Evolutionary conservation across 495 filamentous ascomycete species (phyloP), one percentile per base, ranked within the genome.

Genomic region (Talaromyces nanjingensis): DNA sequence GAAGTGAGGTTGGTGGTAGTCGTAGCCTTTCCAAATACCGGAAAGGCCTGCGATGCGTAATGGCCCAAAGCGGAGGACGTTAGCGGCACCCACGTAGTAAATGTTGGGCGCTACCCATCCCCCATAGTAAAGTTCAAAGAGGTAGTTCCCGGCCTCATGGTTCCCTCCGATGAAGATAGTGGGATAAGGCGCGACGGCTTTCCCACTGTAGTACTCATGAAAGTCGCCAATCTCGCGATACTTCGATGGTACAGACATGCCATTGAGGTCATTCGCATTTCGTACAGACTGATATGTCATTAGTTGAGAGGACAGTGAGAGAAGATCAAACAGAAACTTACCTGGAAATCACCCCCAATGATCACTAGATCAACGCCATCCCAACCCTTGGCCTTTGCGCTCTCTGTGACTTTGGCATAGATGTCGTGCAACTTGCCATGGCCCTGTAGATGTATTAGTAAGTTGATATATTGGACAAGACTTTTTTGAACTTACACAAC

Each of bases 71-170:
- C 89, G 87, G 6, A 98, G 68, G 8, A 97, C 87, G 67, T 93
- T 96, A 27, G 94, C 90, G 12, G 92, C 92, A 49, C 94, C 94
- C 67, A 98, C 74, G 77, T 96, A 98, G 79, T 96, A 98, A 59
- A 98, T 98, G 60, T 93, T 96, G 18, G 90, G 92, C 1, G 93
- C 93, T 2, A 91, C 94, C 94, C 94, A 98, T 42, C 94, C 94
- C 47, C 94, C 94, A 72, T 98, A 96, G 77, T 91, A 96, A 3
- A 98, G 83, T 70, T 98, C 94, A 77, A 84, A 92, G 0, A 96
- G 72, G 71, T 97, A 82, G 34, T 89, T 91, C 65, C 89, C 87
- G 0, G 94, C 92, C 73, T 98, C 94, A 66, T 98, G 94, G 71
- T 98, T 98, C 7, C 94, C 94, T 42, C 87, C 93, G 58, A 96